A percentile compares a stretch with the other conserved stretches of the same genome.
Conservation (phyloP, 176 grass and related monocot species). For the Oryza glumipatula region DNA sequence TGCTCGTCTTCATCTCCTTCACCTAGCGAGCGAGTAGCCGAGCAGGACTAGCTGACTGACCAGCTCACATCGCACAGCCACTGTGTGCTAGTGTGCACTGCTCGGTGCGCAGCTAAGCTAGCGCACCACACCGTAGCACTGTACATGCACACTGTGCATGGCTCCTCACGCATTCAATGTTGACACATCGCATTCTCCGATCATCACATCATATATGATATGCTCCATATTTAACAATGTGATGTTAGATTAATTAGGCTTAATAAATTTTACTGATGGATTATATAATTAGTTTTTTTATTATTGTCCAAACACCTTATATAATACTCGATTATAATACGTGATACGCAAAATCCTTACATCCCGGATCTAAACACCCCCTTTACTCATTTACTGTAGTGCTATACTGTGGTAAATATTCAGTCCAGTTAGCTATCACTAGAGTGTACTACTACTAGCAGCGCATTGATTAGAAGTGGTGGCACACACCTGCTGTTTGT, state of each 20-base stretch:
- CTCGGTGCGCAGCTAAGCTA: background rate
- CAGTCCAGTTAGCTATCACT: background rate
- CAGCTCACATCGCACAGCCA: slow-evolving; percentile 10
- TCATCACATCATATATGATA: background rate
- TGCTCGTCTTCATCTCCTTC: background rate
- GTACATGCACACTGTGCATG: slow-evolving; percentile 31
- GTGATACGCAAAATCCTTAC: too few relatives aligned
- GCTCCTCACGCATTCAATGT: slow-evolving; percentile 36
- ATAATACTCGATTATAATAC: too few relatives aligned
- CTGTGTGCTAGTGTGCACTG: background rate
- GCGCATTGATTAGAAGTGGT: slow-evolving; percentile 38
- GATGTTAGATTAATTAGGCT: too few relatives aligned
- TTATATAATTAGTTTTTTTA: too few relatives aligned
- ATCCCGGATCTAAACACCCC: too few relatives aligned
- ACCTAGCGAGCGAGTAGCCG: background rate
- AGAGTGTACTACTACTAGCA: background rate
- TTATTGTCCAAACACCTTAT: too few relatives aligned
- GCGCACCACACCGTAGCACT: slow-evolving; percentile 22
- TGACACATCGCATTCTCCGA: slow-evolving; percentile 21
- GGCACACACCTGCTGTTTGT: background rate
- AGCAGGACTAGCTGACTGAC: background rate
- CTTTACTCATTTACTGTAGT: background rate
- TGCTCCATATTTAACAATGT: too few relatives aligned
- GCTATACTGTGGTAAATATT: background rate
- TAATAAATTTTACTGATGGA: too few relatives aligned